phyloP scores from a whole-genome alignment of 2,329 filamentous ascomycete species.

The Coniochaeta sp. region DNA sequence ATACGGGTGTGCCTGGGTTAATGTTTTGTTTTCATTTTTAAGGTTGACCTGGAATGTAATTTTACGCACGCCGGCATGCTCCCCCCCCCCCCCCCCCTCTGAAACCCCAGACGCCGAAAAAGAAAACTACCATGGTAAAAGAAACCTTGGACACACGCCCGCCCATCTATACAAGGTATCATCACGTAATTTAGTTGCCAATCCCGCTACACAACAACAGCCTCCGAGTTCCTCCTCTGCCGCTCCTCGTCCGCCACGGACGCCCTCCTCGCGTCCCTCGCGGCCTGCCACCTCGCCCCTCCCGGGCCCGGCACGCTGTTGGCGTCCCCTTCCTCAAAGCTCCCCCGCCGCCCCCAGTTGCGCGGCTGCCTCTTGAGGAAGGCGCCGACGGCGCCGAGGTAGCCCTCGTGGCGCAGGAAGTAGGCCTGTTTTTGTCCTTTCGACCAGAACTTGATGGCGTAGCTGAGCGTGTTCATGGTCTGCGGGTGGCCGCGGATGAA shows the following conservation, averaged over 20 bases:
- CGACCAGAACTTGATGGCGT: slow-evolving; percentile 95
- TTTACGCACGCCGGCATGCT: neutral
- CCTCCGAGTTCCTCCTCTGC: neutral
- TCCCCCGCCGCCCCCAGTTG: slow-evolving; percentile 84
- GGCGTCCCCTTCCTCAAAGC: slow-evolving; percentile 48
- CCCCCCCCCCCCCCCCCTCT: neutral
- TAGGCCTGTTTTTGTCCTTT: slow-evolving; percentile 92
- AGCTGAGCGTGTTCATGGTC: slow-evolving; percentile 95
- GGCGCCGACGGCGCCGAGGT: slow-evolving; percentile 86
- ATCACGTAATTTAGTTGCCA: neutral
- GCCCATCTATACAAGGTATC: neutral
- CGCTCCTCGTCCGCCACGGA: slow-evolving; percentile 2
- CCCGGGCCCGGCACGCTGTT: too few relatives aligned
- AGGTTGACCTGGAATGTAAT: too few relatives aligned
- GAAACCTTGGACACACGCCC: too few relatives aligned
- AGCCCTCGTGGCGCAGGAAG: slow-evolving; percentile 92
- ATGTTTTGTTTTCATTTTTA: too few relatives aligned
- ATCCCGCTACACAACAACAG: neutral
- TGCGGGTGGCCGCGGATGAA: slow-evolving; percentile 95
- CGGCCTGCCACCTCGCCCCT: slow-evolving; percentile 11
- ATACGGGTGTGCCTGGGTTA: too few relatives aligned
- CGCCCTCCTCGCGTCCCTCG: slow-evolving; percentile 22
- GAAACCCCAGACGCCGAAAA: neutral
- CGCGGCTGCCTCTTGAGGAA: slow-evolving; percentile 86
- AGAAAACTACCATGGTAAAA: neutral